Evolutionary conservation across 2,329 filamentous ascomycete species (phyloP).

Genomic region (Trichophyton schoenleinii): DNA sequence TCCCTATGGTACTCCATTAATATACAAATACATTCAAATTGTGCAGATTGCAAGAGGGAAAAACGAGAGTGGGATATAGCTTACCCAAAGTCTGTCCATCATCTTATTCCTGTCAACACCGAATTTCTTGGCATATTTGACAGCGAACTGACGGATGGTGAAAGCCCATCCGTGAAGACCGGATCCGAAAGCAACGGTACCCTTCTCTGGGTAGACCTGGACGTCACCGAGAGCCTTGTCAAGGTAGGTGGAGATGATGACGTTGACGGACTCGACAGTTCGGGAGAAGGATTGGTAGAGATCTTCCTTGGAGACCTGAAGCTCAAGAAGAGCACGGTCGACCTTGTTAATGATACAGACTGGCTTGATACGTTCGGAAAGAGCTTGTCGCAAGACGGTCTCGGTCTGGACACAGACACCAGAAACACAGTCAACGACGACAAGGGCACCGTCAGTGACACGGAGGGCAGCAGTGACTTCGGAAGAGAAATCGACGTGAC

Average conservation of each 20-base stretch:
- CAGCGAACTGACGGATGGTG: constrained; percentile 95
- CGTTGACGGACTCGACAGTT: constrained; percentile 99
- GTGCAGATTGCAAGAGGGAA: not conserved
- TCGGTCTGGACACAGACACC: constrained; percentile 99
- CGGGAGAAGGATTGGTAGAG: constrained; percentile 99
- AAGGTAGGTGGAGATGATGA: constrained; percentile 98
- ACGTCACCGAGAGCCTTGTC: constrained; percentile 95
- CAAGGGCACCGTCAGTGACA: constrained; percentile 98
- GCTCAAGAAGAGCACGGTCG: constrained; percentile 96
- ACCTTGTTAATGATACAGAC: constrained; percentile 99
- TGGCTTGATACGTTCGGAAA: constrained; percentile 99
- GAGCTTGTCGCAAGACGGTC: constrained; percentile 96
- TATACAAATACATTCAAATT: not conserved
- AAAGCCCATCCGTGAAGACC: constrained; percentile 99
- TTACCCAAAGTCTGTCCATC: constrained; percentile 99
- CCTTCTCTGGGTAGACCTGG: constrained; percentile 95
- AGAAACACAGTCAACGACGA: constrained; percentile 98
- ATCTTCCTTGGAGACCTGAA: constrained; percentile 97
- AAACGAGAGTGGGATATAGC: constrained; percentile 20
- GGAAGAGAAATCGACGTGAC: constrained; percentile 99
- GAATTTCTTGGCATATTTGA: constrained; percentile 98
- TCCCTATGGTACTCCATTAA: constrained; percentile 38
- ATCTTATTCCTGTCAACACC: constrained; percentile 99
- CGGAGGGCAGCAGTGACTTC: constrained; percentile 98
- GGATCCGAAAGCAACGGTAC: constrained; percentile 97